Evolutionary conservation across 176 grass and related monocot genomes (phyloP).

Genomic region (Avena atlantica): DNA sequence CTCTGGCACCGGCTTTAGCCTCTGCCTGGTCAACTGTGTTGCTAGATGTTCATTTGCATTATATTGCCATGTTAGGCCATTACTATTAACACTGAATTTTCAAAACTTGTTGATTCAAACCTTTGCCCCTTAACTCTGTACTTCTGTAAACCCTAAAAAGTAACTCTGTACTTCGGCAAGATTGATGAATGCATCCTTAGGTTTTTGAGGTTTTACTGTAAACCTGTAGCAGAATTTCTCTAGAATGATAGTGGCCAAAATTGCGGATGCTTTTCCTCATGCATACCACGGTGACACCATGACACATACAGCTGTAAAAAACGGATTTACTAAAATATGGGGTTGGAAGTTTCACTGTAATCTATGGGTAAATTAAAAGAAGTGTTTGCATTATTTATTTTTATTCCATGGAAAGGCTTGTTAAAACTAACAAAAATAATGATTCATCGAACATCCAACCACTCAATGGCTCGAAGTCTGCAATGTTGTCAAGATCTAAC

Average conservation of each 20-base stretch:
- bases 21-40: not conserved
- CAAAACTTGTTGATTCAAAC: not conserved
- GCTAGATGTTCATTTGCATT: conserved; percentile 8
- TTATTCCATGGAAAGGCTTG: not conserved
- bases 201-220: not conserved
- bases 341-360: not conserved
- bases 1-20: too few species aligned
- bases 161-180: not conserved
- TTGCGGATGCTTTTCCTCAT: not conserved
- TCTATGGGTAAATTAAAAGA: conserved; percentile 18
- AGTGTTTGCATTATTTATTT: conserved; percentile 3
- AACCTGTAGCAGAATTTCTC: not conserved
- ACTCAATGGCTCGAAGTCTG: conserved; percentile 13
- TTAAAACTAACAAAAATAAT: conserved; percentile 34
- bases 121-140: not conserved
- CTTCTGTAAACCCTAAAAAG: not conserved
- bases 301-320: not conserved
- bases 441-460: conserved; percentile 16
- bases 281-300: not conserved
- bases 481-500: conserved; percentile 38
- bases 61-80: not conserved
- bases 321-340: not conserved
- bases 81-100: conserved; percentile 9
- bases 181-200: not conserved
- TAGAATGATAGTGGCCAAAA: not conserved